Conservation (phyloP, 768 basidiomycete genomes). For the Leucocoprinus leucothites region DNA sequence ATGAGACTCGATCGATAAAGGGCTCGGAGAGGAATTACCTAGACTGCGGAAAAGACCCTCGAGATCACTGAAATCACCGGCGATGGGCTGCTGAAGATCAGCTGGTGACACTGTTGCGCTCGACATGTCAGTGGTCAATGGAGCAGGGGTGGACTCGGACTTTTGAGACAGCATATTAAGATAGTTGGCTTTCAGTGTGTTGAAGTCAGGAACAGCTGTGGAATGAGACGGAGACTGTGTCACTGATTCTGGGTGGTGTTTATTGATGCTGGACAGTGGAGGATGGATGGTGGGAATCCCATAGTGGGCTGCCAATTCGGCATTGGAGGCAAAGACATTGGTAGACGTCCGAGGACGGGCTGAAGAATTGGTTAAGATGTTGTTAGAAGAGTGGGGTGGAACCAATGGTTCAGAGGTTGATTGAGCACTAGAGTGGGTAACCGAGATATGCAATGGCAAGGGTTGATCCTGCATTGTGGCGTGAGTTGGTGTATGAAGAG, state of each 20-base stretch:
- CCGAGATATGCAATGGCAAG: slow-evolving; percentile 38
- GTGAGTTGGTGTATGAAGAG: slow-evolving; percentile 23
- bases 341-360: slow-evolving; percentile 68
- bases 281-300: slow-evolving; percentile 74
- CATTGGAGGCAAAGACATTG: slow-evolving; percentile 59
- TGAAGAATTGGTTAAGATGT: slow-evolving; percentile 55
- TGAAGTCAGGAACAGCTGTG: slow-evolving; percentile 39
- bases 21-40: slow-evolving; percentile 16
- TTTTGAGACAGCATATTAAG: slow-evolving; percentile 63
- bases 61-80: slow-evolving; percentile 19
- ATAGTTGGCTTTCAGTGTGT: slow-evolving; percentile 57
- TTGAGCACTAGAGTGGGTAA: slow-evolving; percentile 36
- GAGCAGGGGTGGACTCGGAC: slow-evolving; percentile 34
- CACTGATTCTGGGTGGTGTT: slow-evolving; percentile 42
- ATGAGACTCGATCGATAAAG: slow-evolving; percentile 18
- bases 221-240: slow-evolving; percentile 29
- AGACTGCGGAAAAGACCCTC: slow-evolving; percentile 16
- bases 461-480: slow-evolving; percentile 48
- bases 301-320: slow-evolving; percentile 75
- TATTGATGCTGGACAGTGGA: slow-evolving; percentile 59
- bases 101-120: slow-evolving; percentile 23
- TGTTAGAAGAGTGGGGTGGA: slow-evolving; percentile 46
- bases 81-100: slow-evolving; percentile 20
- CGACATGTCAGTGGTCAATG: slow-evolving; percentile 26
- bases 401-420: slow-evolving; percentile 50